Evolutionary conservation across 139 green algal species (phyloP), one percentile per base, ranked within the genome.

Genomic region (Protoeuglena noctilucae): DNA sequence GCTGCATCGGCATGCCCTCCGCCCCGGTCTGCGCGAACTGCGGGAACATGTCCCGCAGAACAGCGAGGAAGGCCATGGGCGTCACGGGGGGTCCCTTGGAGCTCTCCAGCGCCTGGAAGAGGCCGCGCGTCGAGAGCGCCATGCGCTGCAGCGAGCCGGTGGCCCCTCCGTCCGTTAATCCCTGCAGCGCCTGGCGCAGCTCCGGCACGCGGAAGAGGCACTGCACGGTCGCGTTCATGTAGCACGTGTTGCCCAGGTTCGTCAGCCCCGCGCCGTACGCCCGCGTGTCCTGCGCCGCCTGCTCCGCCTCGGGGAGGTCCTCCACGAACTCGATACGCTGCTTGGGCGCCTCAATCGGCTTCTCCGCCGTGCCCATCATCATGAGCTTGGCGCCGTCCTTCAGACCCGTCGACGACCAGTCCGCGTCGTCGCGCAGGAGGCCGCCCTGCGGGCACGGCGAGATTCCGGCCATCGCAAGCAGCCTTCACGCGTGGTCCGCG

Each of bases 231-330:
- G 69, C 74, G 71, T 95, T 95, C 89, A 96, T 95, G 75, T 97
- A 97, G 79, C 89, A 97, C 0, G 89, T 97, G 69, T 96, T 96
- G 54, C 88, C 88, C 28, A 96, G 72, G 70, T 97, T 97, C 51
- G 84, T 45, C 48, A 97, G 71, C 1, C 89, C 89, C 9, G 76
- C 71, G 19, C 77, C 75, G 54, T 88, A 93, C 26, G 70, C 61
- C 56, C 82, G 82, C 19, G 66, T 67, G 17, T 57, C 65, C 55
- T 64, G 51, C 30, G 43, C 19, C 25, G 48, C n/a, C 19, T 73
- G 56, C 19, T 60, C 51, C 21, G 54, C 24, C 56, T 86, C 80
- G 17, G 90, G 90, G 46, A 96, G 68, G 68, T 98, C 91, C 65
- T 97, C 90, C 25, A 96, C 58, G 56, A 97, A 97, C 7, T 80